A percentile compares a stretch with the other conserved stretches of the same genome.
Conservation (phyloP, 1,139 yeast genomes). For the Geotrichum siamense region DNA sequence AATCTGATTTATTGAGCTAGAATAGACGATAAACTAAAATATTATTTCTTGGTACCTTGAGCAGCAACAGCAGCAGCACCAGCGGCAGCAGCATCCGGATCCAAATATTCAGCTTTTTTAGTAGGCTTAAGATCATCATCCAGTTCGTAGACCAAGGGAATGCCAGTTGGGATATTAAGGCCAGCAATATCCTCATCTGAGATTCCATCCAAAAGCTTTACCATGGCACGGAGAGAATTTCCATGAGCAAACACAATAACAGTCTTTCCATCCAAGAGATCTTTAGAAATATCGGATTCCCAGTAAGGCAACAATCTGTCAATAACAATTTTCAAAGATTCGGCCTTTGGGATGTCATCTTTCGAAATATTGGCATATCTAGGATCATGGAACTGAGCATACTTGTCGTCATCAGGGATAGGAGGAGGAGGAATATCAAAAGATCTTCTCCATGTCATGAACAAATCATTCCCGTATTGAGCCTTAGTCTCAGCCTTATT, state of each 20-base stretch:
- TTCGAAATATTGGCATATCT: conserved; percentile 83
- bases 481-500: conserved; percentile 92
- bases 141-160: conserved; percentile 95
- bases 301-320: conserved; percentile 97
- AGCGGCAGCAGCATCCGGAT: conserved; percentile 98
- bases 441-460: conserved; percentile 97
- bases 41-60: conserved; percentile 71
- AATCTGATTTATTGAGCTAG: too few relatives aligned
- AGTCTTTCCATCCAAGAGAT: conserved; percentile 78
- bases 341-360: conserved; percentile 83
- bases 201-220: conserved; percentile 91
- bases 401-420: conserved; percentile 69
- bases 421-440: conserved; percentile 95
- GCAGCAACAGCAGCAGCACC: conserved; percentile 99
- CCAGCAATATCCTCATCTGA: conserved; percentile 90
- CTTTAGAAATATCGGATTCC: conserved; percentile 88
- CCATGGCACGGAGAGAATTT: conserved; percentile 95
- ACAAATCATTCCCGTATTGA: conserved; percentile 83
- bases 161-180: conserved; percentile 97
- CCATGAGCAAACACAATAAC: conserved; percentile 97
- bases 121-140: conserved; percentile 81
- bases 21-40: too few relatives aligned
- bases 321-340: conserved; percentile 89
- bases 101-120: conserved; percentile 93
- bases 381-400: conserved; percentile 76